Evolutionary conservation across 192 early-diverging fungal species (phyloP).

Genomic region (Neocallimastix lanati): DNA sequence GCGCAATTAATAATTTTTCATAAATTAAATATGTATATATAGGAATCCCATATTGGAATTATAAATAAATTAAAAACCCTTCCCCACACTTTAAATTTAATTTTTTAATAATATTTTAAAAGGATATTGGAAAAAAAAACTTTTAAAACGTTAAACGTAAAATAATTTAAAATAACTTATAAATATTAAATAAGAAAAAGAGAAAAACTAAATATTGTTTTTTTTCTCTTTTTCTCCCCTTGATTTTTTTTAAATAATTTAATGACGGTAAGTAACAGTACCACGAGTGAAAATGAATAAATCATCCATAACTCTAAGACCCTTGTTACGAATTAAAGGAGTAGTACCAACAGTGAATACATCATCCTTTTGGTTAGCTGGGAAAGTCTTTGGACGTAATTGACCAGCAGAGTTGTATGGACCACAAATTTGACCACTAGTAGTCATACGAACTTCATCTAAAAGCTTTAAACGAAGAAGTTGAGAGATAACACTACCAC

Average conservation of each 20-base stretch:
- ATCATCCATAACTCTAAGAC: neutral
- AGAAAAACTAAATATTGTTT: too few species aligned
- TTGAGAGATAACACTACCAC: conserved; percentile 9
- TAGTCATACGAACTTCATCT: conserved; percentile 13
- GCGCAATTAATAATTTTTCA: too few species aligned
- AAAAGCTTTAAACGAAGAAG: conserved; percentile 9
- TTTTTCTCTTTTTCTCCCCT: too few species aligned
- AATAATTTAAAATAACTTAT: too few species aligned
- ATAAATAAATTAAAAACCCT: too few species aligned
- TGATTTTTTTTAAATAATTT: neutral
- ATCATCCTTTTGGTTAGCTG: neutral
- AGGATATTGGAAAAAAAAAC: too few species aligned
- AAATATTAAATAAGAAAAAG: too few species aligned
- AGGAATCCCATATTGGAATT: too few species aligned
- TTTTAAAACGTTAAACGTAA: too few species aligned
- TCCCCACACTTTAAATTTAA: too few species aligned
- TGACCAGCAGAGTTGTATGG: neutral
- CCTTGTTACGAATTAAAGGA: neutral
- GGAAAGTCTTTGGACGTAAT: neutral
- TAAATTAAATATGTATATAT: too few species aligned
- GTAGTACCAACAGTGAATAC: neutral
- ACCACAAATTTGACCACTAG: conserved; percentile 9
- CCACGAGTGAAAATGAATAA: neutral
- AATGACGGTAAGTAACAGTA: neutral
- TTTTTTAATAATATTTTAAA: too few species aligned